Evolutionary conservation across 2,329 filamentous ascomycete species (phyloP).

Genomic region (Colletotrichum sp.): DNA sequence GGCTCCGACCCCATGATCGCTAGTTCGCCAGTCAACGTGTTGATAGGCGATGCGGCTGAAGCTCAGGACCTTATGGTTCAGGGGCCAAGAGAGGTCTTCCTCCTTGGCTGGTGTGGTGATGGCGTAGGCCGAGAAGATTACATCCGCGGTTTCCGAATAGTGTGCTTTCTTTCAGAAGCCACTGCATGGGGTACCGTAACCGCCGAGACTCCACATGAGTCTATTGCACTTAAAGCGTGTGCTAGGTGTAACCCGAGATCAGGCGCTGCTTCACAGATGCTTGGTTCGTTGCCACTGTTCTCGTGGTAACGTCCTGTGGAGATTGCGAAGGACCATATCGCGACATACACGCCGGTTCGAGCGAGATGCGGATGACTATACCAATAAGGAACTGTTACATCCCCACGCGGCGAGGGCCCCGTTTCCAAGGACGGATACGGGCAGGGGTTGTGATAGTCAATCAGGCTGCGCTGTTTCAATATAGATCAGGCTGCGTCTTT

Average conservation of each 20-base stretch:
- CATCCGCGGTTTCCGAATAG: background rate
- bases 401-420: too few relatives aligned
- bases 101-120: background rate
- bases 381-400: background rate
- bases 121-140: background rate
- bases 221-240: background rate
- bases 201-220: background rate
- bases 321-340: background rate
- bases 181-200: background rate
- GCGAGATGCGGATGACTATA: background rate
- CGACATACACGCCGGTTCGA: background rate
- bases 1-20: too few relatives aligned
- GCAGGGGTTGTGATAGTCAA: background rate
- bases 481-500: background rate
- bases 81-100: background rate
- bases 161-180: background rate
- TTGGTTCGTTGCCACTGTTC: background rate
- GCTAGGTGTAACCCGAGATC: background rate
- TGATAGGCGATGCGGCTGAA: background rate
- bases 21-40: too few relatives aligned
- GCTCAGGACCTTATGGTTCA: fast-evolving
- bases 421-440: too few relatives aligned
- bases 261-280: background rate
- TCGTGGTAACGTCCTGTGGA: background rate
- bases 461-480: background rate